A percentile compares a stretch with the other conserved stretches of the same genome.
Evolutionary conservation across 768 basidiomycete species (phyloP).

Genomic region (Pleurotus tuber-regium): DNA sequence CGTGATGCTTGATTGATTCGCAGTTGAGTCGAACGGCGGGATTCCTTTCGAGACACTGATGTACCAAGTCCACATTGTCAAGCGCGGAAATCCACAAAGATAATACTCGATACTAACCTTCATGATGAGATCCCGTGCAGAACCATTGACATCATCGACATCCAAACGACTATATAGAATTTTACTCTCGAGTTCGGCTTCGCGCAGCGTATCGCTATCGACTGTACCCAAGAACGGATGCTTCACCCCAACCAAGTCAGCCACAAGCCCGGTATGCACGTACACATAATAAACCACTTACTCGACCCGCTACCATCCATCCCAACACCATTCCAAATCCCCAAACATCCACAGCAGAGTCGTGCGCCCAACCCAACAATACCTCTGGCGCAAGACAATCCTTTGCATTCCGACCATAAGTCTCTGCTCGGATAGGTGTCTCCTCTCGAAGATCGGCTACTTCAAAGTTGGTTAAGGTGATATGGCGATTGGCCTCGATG

Average conservation of each 20-base stretch:
- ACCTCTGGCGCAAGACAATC: conserved; percentile 52
- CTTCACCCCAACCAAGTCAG: conserved; percentile 21
- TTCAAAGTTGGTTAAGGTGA: conserved; percentile 43
- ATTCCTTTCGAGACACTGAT: conserved; percentile 57
- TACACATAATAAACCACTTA: conserved; percentile 21
- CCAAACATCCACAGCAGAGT: conserved; percentile 56
- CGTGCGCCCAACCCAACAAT: conserved; percentile 52
- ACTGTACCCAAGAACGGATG: conserved; percentile 34
- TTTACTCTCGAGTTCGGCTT: conserved; percentile 27
- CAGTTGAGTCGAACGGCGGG: conserved; percentile 43
- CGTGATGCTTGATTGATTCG: conserved; percentile 40
- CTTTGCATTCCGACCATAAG: conserved; percentile 4
- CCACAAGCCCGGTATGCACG: not conserved
- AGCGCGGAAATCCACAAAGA: not conserved
- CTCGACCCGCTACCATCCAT: conserved; percentile 47
- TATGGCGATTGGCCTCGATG: conserved; percentile 43
- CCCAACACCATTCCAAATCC: conserved; percentile 52
- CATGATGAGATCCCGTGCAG: conserved; percentile 40
- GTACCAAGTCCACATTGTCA: conserved; percentile 4
- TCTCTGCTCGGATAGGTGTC: conserved; percentile 10
- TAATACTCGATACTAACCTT: conserved; percentile 30
- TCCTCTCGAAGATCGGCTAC: conserved; percentile 27
- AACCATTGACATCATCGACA: conserved; percentile 22
- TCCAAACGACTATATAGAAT: conserved; percentile 31
- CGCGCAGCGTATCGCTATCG: conserved; percentile 17